Base-by-base conservation (phyloP, 805 yeast species). In the Saturnispora gosingensis region DNA sequence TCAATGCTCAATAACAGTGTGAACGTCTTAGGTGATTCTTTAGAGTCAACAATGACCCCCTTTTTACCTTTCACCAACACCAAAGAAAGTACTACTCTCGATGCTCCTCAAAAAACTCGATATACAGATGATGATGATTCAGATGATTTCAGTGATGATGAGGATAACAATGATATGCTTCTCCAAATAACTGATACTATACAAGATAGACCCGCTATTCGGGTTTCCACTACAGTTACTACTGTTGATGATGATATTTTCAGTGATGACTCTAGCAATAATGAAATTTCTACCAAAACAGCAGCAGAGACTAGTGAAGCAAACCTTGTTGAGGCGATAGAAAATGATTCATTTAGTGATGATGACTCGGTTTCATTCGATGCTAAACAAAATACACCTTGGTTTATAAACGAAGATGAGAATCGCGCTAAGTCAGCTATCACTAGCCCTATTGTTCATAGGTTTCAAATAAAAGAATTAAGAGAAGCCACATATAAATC, bases 381-480 rank as follows among this genome's bases (percentile, higher is more conserved):
- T 9, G 25, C 40, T 28, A 45, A 27, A 16, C 32, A 18, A n/a
- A 50, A 36, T 15, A 39, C 50, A 7, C 51, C 53, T 35, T 42
- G 44, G 20, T 27, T 50, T 32, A 49, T 48, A 24, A 51, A 54
- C 43, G 61, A 55, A 6, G 50, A 47, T 16, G 54, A 49, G 3
- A 64, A 59, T 45, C 39, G 53, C 15, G 74, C 82, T 0, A 67
- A 69, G 43, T 55, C 76, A 20, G 75, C 83, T 6, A 73, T 72
- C n/a, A 55, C 63, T 3, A 69, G 79, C 43, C 63, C 69, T 0
- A 76, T 73, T 39, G 72, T 83, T n/a, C 67, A 67, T 43, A 60
- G 85, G 47, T 80, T 67, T 53, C 76, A 75, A 58, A 74, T 81
- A 4, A 56, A 57, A 10, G 61, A 61, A 1, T 62, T 77, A 1